Base-by-base conservation (phyloP, 441 rosid species). In the Pelargonium fulgidum region DNA sequence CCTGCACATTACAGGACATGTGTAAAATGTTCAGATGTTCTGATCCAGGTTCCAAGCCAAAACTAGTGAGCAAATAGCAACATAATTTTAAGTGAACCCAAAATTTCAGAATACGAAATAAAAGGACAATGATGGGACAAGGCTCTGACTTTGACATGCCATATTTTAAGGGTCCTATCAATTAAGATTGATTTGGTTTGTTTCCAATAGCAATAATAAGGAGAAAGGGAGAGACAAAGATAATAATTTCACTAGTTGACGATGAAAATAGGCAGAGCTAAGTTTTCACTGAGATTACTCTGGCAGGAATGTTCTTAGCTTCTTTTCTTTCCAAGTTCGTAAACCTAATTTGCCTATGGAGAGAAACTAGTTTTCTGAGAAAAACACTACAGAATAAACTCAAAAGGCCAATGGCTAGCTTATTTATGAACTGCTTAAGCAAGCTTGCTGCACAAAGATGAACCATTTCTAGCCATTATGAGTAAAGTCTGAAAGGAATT, bases 1-100 rank as follows among this genome's bases (percentile, higher is more conserved):
- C 86, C 98, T 94, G 78, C 75, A 82, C 4, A 77, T 65, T 69
- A 63, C 66, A 72, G 62, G 64, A 67, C 24, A 62, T 61, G 48
- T 61, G 65, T 17, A 73, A 73, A 69, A 20, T 22, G 64, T 7
- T 8, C 62, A 56, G 3, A 59, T 59, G 29, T 59, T 59, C 33
- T 22, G 63, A 59, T 59, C n/a, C 63, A 4, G 29, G 63, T 19
- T 58, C 29, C 26, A 58, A 20, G n/a, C 22, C 63, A 59, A 48
- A 48, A 59, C 36, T 59, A 59, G 13, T 19, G 36, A 58, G 19
- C 12, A 20, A 59, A 10, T 22, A 3, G 29, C 36, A 59, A 9
- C 63, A 9, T 19, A 59, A 20, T 59, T 8, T 20, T 59, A 12
- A 59, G 63, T 19, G 26, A 59, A 59, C 22, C 63, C 4, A 20